phyloP scores from a whole-genome alignment of 2,329 filamentous ascomycete genomes.

The Colletotrichum simmondsii region DNA sequence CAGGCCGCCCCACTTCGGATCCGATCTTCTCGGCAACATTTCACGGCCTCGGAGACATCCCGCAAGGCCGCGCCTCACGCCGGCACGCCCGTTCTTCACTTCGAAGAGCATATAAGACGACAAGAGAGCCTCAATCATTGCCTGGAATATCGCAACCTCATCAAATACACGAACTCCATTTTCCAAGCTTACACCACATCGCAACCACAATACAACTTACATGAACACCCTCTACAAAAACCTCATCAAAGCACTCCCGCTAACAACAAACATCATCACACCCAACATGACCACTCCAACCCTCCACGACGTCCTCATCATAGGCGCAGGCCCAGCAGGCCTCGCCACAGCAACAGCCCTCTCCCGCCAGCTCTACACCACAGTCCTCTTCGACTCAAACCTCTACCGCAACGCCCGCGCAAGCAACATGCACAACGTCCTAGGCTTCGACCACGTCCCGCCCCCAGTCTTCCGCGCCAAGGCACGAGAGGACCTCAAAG shows the following conservation, averaged over 20 bases:
- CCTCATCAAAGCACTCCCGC: background rate
- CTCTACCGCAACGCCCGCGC: conserved; percentile 61
- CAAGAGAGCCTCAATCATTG: too few species aligned
- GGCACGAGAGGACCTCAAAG: conserved; percentile 44
- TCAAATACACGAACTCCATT: background rate
- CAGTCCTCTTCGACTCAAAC: conserved; percentile 61
- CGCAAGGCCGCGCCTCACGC: background rate
- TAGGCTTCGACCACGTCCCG: conserved; percentile 50
- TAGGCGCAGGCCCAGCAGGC: conserved; percentile 64
- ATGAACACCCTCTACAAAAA: background rate
- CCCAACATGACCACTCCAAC: background rate
- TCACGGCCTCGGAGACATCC: background rate
- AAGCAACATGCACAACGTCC: conserved; percentile 59
- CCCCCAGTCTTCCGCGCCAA: conserved; percentile 49
- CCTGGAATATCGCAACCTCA: too few species aligned
- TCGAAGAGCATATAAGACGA: too few species aligned
- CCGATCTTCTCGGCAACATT: conserved; percentile 9
- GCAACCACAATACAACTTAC: background rate
- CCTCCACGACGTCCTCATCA: conserved; percentile 61
- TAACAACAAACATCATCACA: background rate
- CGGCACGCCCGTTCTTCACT: background rate
- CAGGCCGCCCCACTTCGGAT: conserved; percentile 8
- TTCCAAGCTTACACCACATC: too few species aligned
- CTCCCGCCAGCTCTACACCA: conserved; percentile 59
- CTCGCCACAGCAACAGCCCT: conserved; percentile 58